phyloP scores from a whole-genome alignment of 257 asterid genomes.

The Salvia miltiorrhiza region DNA sequence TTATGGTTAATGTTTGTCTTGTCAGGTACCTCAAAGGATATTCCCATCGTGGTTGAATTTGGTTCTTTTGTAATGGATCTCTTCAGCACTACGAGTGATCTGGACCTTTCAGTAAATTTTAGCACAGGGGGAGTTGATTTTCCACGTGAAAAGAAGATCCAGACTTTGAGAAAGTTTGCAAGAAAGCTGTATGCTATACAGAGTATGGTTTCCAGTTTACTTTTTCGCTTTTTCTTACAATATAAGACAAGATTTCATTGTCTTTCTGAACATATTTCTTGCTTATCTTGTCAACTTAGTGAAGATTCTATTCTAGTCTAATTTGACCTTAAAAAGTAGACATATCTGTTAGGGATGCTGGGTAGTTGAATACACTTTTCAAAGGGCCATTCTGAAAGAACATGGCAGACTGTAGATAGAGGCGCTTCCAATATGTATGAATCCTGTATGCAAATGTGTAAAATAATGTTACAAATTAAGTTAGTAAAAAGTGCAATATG shows the following conservation, averaged over 20 bases:
- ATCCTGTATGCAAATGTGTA: neutral
- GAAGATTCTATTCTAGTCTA: neutral
- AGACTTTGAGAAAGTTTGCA: conserved; percentile 72
- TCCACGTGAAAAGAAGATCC: conserved; percentile 75
- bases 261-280: conserved; percentile 4
- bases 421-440: neutral
- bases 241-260: neutral
- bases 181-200: conserved; percentile 66
- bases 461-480: neutral
- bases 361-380: neutral
- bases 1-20: conserved; percentile 4
- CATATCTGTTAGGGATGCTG: neutral
- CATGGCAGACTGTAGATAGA: neutral
- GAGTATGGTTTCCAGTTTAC: conserved; percentile 38
- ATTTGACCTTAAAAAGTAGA: neutral
- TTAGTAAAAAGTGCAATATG: neutral
- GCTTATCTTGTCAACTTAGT: neutral
- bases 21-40: conserved; percentile 51
- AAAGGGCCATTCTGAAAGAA: neutral
- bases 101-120: conserved; percentile 85
- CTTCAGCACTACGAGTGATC: conserved; percentile 67
- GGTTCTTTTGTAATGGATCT: conserved; percentile 95
- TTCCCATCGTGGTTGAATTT: conserved; percentile 76
- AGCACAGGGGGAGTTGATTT: conserved; percentile 28
- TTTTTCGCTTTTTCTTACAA: neutral